A percentile compares a stretch with the other conserved stretches of the same genome.
Conservation (phyloP, 768 basidiomycete genomes). For the Phylloporus sp. region DNA sequence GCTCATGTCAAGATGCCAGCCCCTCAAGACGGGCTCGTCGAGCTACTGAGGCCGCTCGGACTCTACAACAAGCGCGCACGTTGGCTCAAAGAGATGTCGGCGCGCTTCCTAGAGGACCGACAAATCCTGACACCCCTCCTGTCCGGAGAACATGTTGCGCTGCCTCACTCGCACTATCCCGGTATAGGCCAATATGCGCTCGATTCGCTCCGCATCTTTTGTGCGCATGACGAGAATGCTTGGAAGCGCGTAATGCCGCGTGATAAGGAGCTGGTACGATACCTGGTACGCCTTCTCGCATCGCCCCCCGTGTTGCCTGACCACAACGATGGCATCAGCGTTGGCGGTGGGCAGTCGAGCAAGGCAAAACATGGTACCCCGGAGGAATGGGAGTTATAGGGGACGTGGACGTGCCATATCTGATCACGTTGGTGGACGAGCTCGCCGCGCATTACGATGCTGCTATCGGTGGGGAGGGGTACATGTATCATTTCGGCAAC, state of each 20-base stretch:
- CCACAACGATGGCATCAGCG: slow-evolving; percentile 37
- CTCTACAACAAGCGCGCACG: slow-evolving; percentile 52
- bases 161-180: slow-evolving; percentile 52
- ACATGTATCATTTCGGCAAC: slow-evolving; percentile 23
- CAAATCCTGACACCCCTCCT: slow-evolving; percentile 12
- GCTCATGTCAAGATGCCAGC: slow-evolving; percentile 30
- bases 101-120: slow-evolving; percentile 43
- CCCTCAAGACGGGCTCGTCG: slow-evolving; percentile 38
- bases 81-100: slow-evolving; percentile 52
- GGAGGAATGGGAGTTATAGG: slow-evolving; percentile 36
- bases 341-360: slow-evolving; percentile 68
- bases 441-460: slow-evolving; percentile 29
- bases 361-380: slow-evolving; percentile 48
- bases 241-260: slow-evolving; percentile 60
- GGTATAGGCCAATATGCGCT: slow-evolving; percentile 68
- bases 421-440: slow-evolving; percentile 38
- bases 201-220: slow-evolving; percentile 75
- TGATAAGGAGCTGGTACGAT: slow-evolving; percentile 67
- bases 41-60: slow-evolving; percentile 50
- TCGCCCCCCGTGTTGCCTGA: not conserved
- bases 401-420: slow-evolving; percentile 33
- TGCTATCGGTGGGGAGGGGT: slow-evolving; percentile 22
- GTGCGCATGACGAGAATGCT: slow-evolving; percentile 33
- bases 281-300: slow-evolving; percentile 46
- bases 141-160: slow-evolving; percentile 4